Evolutionary conservation across 495 filamentous ascomycete genomes (phyloP).

Genomic region (Hyphodiscus hymeniophilus): DNA sequence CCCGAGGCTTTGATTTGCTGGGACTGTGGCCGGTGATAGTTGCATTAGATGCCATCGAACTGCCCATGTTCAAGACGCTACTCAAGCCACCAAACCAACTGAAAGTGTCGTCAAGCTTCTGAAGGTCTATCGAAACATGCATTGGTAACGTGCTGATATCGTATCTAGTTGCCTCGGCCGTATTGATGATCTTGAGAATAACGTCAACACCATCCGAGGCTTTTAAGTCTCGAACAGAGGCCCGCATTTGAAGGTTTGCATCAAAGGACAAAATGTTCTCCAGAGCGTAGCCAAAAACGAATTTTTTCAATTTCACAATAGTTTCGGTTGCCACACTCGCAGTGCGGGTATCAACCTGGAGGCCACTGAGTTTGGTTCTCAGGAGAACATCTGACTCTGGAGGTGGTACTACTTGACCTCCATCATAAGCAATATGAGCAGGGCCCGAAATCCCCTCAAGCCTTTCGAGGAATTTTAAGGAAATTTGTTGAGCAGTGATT

Average conservation of each 20-base stretch:
- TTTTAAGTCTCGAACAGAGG: slow-evolving; percentile 57
- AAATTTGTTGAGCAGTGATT: slow-evolving; percentile 44
- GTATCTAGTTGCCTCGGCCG: slow-evolving; percentile 42
- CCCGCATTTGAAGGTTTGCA: slow-evolving; percentile 53
- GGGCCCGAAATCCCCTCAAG: slow-evolving; percentile 26
- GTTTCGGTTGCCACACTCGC: slow-evolving; percentile 28
- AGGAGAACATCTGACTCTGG: slow-evolving; percentile 41
- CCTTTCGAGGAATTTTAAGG: slow-evolving; percentile 57
- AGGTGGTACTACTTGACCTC: slow-evolving; percentile 25
- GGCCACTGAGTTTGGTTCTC: slow-evolving; percentile 35
- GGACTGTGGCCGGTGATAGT: slow-evolving; percentile 38
- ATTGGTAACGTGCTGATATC: slow-evolving; percentile 80
- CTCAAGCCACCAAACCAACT: slow-evolving; percentile 88
- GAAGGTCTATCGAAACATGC: slow-evolving; percentile 67
- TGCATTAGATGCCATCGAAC: slow-evolving; percentile 68
- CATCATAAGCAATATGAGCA: background rate
- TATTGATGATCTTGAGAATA: slow-evolving; percentile 48
- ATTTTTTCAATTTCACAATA: slow-evolving; percentile 49
- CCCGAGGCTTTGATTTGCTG: slow-evolving; percentile 37
- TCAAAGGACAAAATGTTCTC: slow-evolving; percentile 71
- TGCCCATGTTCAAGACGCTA: slow-evolving; percentile 80
- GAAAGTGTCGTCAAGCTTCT: slow-evolving; percentile 76
- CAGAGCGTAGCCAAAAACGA: slow-evolving; percentile 65
- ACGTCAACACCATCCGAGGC: slow-evolving; percentile 56
- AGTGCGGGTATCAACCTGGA: slow-evolving; percentile 29